Percentiles rank a stretch among this genome's conserved stretches.
Evolutionary conservation across 208 protist species (phyloP).

Genomic region (Phytomonas sp.): DNA sequence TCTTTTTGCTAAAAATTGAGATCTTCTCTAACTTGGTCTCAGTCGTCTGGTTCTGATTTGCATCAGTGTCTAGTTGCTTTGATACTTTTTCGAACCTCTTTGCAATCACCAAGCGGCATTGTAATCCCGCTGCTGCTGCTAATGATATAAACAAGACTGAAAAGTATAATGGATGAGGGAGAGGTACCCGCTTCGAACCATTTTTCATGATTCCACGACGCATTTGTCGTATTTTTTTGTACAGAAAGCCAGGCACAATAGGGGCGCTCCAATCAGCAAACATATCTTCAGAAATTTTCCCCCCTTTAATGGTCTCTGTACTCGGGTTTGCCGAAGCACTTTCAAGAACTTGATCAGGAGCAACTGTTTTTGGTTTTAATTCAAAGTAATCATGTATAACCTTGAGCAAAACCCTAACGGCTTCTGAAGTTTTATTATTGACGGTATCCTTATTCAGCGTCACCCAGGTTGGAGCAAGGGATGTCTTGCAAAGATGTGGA

Average conservation of each 20-base stretch:
- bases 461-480: slow-evolving; percentile 55
- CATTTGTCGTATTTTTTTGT: slow-evolving; percentile 9
- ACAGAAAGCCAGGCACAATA: slow-evolving; percentile 17
- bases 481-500: slow-evolving; percentile 6
- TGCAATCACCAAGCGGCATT: slow-evolving; percentile 37
- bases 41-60: not conserved
- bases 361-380: not conserved
- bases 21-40: not conserved
- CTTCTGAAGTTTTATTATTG: slow-evolving; percentile 41
- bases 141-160: slow-evolving; percentile 31
- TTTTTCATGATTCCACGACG: slow-evolving; percentile 7
- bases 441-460: slow-evolving; percentile 30
- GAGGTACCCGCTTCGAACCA: slow-evolving; percentile 5
- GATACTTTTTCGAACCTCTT: slow-evolving; percentile 13
- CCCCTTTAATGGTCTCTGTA: not conserved
- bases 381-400: slow-evolving; percentile 30
- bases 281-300: not conserved
- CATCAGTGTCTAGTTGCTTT: slow-evolving; percentile 8
- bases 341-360: not conserved
- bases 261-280: slow-evolving; percentile 19
- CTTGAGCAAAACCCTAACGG: slow-evolving; percentile 25
- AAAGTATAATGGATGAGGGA: slow-evolving; percentile 52
- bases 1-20: not conserved
- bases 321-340: slow-evolving; percentile 1
- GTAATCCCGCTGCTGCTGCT: not conserved